Percentiles rank a stretch among this genome's conserved stretches.
Conservation (phyloP, 805 yeast genomes). For the Suhomyces xylopsoci region DNA sequence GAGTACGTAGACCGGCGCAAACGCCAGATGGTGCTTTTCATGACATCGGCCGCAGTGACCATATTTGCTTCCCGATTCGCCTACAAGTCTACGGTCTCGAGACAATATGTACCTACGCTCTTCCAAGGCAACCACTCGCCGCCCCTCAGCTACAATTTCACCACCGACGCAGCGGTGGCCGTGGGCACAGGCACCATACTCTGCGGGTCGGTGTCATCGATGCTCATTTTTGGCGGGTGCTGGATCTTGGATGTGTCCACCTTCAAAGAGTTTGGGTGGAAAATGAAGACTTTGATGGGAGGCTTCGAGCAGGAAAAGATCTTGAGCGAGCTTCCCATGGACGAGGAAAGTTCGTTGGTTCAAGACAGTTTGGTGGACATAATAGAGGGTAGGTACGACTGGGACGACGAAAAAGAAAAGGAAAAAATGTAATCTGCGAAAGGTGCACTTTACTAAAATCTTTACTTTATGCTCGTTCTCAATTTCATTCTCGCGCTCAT, state of each 20-base stretch:
- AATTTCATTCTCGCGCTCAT: too few relatives aligned
- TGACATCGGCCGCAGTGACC: conserved; percentile 70
- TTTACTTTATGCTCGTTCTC: too few relatives aligned
- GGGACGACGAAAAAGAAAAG: conserved; percentile 14
- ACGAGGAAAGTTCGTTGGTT: conserved; percentile 56
- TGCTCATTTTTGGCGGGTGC: conserved; percentile 69
- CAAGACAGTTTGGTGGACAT: conserved; percentile 54
- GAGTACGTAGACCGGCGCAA: conserved; percentile 62
- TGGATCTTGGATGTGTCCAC: conserved; percentile 77
- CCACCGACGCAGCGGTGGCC: conserved; percentile 82
- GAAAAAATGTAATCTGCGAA: too few relatives aligned
- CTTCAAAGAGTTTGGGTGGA: conserved; percentile 66
- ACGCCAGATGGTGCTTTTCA: conserved; percentile 67
- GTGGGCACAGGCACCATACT: conserved; percentile 76
- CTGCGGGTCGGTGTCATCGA: conserved; percentile 68
- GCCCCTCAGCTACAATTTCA: conserved; percentile 70
- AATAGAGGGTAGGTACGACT: conserved; percentile 44
- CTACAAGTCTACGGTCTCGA: conserved; percentile 64
- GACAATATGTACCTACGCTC: conserved; percentile 71
- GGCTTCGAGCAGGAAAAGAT: conserved; percentile 59
- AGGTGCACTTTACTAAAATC: too few relatives aligned
- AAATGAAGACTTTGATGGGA: conserved; percentile 62
- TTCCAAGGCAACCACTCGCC: conserved; percentile 86
- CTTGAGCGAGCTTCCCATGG: conserved; percentile 44
- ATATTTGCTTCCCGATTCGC: conserved; percentile 72